Evolutionary conservation across 2,329 filamentous ascomycete species (phyloP).

Genomic region (Microsporum audouinii): DNA sequence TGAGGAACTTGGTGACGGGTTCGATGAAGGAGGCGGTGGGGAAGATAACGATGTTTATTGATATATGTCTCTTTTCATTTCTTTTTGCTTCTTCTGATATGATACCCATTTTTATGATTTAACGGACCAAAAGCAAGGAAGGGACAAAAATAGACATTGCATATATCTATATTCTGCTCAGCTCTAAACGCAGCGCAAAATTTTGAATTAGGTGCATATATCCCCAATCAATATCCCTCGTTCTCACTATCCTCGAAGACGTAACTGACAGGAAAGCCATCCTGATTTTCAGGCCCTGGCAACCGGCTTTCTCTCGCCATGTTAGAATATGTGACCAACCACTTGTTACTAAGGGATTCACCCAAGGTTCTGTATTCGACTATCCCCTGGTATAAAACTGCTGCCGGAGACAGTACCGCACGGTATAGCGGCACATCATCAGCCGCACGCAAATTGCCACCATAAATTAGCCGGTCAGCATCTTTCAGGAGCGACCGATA

Average conservation of each 20-base stretch:
- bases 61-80: conserved; percentile 22
- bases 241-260: neutral
- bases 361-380: neutral
- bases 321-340: neutral
- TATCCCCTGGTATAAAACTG: neutral
- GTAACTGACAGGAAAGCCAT: neutral
- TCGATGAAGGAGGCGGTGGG: conserved; percentile 41
- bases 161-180: neutral
- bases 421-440: neutral
- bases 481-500: neutral
- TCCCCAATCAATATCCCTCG: neutral
- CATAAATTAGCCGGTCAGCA: neutral
- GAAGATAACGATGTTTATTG: conserved; percentile 39
- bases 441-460: neutral
- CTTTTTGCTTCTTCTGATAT: conserved; percentile 4
- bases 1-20: conserved; percentile 44
- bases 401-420: neutral
- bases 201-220: neutral
- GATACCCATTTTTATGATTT: conserved; percentile 1
- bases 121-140: neutral
- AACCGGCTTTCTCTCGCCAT: neutral
- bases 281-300: neutral
- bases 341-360: neutral
- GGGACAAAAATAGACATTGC: neutral
- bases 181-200: neutral